Evolutionary conservation across 78 protist genomes (phyloP), one percentile per base, ranked within the genome.

Genomic region (Isochrysis galbana): DNA sequence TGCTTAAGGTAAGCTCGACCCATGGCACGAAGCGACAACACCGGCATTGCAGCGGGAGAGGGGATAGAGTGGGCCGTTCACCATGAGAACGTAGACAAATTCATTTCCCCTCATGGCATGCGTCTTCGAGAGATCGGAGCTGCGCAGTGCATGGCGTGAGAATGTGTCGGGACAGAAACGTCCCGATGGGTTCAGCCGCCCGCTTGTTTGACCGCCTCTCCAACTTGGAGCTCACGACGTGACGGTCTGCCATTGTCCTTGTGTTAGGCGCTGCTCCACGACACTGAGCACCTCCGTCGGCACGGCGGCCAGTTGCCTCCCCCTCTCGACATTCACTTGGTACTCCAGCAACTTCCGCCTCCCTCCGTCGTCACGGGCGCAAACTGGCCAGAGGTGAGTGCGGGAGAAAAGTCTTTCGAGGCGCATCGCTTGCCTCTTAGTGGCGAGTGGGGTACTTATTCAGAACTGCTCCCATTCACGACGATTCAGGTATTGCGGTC

Each of bases 291-390:
- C 2, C 23, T 61, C 23, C 74, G n/a, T 23, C 74, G 74, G n/a
- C n/a, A n/a, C n/a, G 74, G 29, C 7, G 10, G 10, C n/a, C 74
- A 61, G 74, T 32, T 61, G 26, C 44, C 84, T 21, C 47, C 84
- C 48, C 46, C 84, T 41, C 80, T 70, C 44, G 80, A 34, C 41
- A 14, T 17, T 41, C 48, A 7, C 29, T 2, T 77, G 47, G 19
- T 77, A 46, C 46, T 77, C 48, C 84, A 77, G 84, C 84, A 77
- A 46, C 44, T 77, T 41, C 84, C 84, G 47, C 47, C 46, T 41
- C 47, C 84, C 23, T 23, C 29, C n/a, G 10, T 7, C 74, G 74
- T 61, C n/a, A 17, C 74, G 74, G 74, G 36, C n/a, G 23, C 74
- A 23, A 61, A 61, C 74, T 61, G 74, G 74, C 74, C 74, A 7